Evolutionary conservation across 768 basidiomycete species (phyloP).

Genomic region (Melanogaster broomeanus): DNA sequence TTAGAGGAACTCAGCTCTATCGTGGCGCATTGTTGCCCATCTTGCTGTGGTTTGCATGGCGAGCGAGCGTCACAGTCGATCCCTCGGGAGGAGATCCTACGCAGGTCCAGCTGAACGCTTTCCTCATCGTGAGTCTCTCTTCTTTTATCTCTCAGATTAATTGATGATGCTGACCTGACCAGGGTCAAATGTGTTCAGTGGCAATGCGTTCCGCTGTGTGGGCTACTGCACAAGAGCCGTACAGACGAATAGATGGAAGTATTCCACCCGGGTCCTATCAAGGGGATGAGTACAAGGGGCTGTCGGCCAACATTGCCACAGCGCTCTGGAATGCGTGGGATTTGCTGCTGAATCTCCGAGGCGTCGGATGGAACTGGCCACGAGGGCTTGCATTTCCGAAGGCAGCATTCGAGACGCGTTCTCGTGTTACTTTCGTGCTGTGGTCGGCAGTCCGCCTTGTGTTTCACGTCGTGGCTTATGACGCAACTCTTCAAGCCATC

Average conservation of each 20-base stretch:
- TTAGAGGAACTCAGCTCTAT: no score
- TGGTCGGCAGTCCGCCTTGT: conserved; percentile 7
- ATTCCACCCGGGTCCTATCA: no score
- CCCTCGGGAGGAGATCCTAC: no score
- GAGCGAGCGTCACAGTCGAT: no score
- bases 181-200: conserved; percentile 12
- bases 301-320: conserved; percentile 1
- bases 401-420: conserved; percentile 13
- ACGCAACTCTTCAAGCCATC: conserved; percentile 12
- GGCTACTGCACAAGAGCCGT: conserved; percentile 18
- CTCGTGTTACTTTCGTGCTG: conserved; percentile 15
- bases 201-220: conserved; percentile 19
- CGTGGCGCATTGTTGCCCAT: no score
- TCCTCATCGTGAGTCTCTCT: no score
- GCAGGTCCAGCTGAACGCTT: no score
- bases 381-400: conserved; percentile 14
- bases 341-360: conserved; percentile 18
- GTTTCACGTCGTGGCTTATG: conserved; percentile 6
- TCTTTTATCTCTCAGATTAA: no score
- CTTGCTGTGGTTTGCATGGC: no score
- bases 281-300: no score
- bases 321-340: conserved; percentile 29
- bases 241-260: no score
- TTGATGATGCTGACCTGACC: no score
- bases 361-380: conserved; percentile 31